Conservation (phyloP, 139 green algal genomes). For the Diplosphaera chodatii region DNA sequence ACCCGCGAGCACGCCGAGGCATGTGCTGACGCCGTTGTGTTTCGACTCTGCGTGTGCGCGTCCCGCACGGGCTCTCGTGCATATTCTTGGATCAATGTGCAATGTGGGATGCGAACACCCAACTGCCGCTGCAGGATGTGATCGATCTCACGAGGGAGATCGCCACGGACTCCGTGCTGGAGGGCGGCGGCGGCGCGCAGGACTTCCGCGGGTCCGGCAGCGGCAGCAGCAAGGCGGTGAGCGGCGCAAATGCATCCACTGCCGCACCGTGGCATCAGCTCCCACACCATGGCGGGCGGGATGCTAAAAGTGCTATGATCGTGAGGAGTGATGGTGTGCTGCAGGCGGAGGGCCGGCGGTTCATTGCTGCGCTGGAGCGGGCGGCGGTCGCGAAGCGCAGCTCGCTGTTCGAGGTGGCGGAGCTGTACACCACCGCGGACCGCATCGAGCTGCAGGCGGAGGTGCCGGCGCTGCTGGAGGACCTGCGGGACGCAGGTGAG, state of each 20-base stretch:
- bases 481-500: constrained; percentile 71
- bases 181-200: constrained; percentile 18
- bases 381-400: constrained; percentile 28
- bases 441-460: constrained; percentile 56
- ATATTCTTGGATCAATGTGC: too few species aligned
- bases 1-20: constrained; percentile 66
- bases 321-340: too few species aligned
- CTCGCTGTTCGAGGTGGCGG: constrained; percentile 24
- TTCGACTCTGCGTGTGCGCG: too few species aligned
- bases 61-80: too few species aligned
- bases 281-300: too few species aligned
- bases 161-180: constrained; percentile 48
- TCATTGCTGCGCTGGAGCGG: constrained; percentile 45
- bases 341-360: constrained; percentile 53
- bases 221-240: constrained; percentile 29
- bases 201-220: constrained; percentile 39
- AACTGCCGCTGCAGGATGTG: constrained; percentile 45
- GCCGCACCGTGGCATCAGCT: too few species aligned
- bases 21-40: not conserved
- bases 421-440: constrained; percentile 58
- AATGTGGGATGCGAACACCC: too few species aligned
- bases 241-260: not conserved
- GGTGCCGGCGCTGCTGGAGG: constrained; percentile 45
- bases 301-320: too few species aligned
- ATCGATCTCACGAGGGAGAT: constrained; percentile 66